Base-by-base conservation (phyloP, 2,329 filamentous ascomycete species). In the Alternaria dauci region DNA sequence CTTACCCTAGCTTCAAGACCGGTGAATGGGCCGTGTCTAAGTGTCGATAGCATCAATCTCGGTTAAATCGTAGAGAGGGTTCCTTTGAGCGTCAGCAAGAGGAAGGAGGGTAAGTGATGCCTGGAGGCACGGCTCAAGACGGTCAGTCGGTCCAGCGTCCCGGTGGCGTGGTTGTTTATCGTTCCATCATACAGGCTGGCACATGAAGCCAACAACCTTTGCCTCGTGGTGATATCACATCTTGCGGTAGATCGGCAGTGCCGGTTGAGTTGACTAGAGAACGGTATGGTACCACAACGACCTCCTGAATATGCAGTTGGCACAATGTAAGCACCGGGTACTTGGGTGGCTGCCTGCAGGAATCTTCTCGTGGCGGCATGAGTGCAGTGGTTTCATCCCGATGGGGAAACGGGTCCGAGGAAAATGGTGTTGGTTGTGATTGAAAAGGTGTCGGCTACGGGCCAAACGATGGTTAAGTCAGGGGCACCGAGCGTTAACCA, bases 1-100 rank as follows among this genome's bases (percentile, higher is more conserved):
- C 42, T 66, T 25, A 63, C 25, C 63, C 57, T 65, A 60, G 64
- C 44, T 52, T 54, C 64, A 32, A 55, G 59, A 72, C 69, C 70
- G 70, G 70, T 72, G 53, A 57, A 56, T 65, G 61, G 52, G 59
- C 61, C 59, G 59, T 58, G 51, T 55, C 39, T 18, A 43, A 54
- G 44, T 53, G 63, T 69, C 58, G 61, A 68, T 62, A 65, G 59
- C 47, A 54, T 71, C 61, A 61, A 73, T 73, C 55, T 74, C 71
- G 71, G 68, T 61, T 73, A 69, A 66, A 59, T 9, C 20, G 42
- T 36, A 46, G 34, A 52, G 12, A 52, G 43, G 47, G 56, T 44
- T 28, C 34, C 53, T 57, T 46, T 3, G 34, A 57, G 41, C 30
- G 42, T 25, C 34, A 52, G 26, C 43, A 48, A 30, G 26, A 58